Base-by-base conservation (phyloP, 495 filamentous ascomycete genomes). In the Talaromyces trachyspermus region DNA sequence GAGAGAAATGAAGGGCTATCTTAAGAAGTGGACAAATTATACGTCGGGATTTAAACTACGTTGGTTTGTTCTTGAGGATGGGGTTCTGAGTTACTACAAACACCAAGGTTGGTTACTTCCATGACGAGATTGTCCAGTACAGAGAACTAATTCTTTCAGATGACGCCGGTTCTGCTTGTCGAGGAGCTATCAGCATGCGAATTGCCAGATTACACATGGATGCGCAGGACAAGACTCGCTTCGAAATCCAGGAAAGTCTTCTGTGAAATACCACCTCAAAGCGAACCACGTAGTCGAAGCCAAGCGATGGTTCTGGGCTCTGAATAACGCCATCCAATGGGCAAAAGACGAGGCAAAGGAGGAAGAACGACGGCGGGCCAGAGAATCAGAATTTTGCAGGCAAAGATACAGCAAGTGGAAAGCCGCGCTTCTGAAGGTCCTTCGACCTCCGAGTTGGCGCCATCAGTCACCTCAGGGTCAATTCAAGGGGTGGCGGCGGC, bases 21-120 rank as follows among this genome's bases (percentile, higher is more conserved):
- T 98, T 48, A 95, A 95, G 63, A 98, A 98, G 59, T 98, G 92
- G 92, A 97, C 92, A 17, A 98, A 98, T 56, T 98, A 98, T 62
- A 88, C 90, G 7, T 88, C 81, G 57, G 92, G 92, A 3, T 97
- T 92, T 68, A 95, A 98, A 67, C 67, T 98, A 43, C 77, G 92
- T 39, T 98, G 91, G 89, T 98, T 98, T 63, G 94, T 97, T 0
- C 75, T 98, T 18, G 92, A 98, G 56, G 94, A 97, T 59, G 92
- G 92, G 12, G 94, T 98, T 14, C 64, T 98, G 53, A 97, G 92
- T 61, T 98, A 98, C 64, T 98, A 97, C 70, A 98, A 98, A 66
- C 88, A 98, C 61, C 92, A 98, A 68, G 80, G 80, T 81, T 67
- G 49, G 63, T 49, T 35, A 6, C n/a, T n/a, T n/a, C n/a, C n/a